Conservation (phyloP, 345 rosid genomes). For the Noccaea caerulescens region DNA sequence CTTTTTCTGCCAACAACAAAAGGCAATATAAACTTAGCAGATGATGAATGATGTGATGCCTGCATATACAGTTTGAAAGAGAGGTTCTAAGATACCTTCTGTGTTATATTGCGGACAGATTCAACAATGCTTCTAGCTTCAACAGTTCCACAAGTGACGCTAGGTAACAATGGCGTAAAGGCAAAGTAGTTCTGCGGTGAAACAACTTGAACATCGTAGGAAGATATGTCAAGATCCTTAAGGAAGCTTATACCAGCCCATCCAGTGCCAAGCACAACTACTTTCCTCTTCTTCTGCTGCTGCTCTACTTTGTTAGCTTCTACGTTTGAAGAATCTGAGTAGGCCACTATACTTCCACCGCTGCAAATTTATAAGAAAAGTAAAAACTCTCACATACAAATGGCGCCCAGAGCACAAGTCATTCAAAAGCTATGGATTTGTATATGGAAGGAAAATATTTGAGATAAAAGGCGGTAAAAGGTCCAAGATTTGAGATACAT, state of each 20-base stretch:
- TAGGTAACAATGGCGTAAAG: slow-evolving; percentile 90
- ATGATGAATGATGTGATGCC: neutral
- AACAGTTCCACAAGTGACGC: slow-evolving; percentile 96
- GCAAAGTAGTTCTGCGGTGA: slow-evolving; percentile 97
- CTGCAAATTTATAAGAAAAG: slow-evolving; percentile 50
- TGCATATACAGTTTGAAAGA: neutral
- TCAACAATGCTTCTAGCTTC: slow-evolving; percentile 97
- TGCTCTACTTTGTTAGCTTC: slow-evolving; percentile 45
- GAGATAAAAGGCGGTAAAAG: neutral
- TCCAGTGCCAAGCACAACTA: slow-evolving; percentile 95
- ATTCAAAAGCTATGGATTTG: neutral
- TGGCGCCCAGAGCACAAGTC: slow-evolving; percentile 4
- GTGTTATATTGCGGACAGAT: slow-evolving; percentile 83
- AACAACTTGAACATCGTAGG: slow-evolving; percentile 80
- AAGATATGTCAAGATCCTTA: slow-evolving; percentile 72
- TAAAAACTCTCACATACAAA: neutral
- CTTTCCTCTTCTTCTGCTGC: slow-evolving; percentile 80
- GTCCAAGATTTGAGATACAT: neutral
- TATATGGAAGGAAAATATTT: neutral
- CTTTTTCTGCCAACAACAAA: slow-evolving; percentile 56
- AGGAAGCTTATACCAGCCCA: slow-evolving; percentile 95
- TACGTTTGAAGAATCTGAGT: slow-evolving; percentile 54
- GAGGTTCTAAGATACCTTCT: slow-evolving; percentile 57
- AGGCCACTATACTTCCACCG: slow-evolving; percentile 71
- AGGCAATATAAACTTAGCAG: neutral